Evolutionary conservation across 768 basidiomycete species (phyloP).

Genomic region (Xerocomus brunneocitrinus): DNA sequence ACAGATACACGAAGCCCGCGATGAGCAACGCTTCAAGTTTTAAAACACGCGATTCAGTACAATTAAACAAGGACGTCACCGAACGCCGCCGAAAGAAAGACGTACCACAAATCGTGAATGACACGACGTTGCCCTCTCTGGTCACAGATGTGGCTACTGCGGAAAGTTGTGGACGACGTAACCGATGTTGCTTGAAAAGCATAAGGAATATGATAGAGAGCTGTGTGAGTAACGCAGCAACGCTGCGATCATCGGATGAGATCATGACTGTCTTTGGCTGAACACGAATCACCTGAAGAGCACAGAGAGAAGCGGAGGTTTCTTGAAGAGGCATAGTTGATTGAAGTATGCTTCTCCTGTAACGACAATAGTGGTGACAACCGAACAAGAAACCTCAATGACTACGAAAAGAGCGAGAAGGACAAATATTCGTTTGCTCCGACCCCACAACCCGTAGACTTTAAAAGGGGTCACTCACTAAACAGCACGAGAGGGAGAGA

Average conservation of each 20-base stretch:
- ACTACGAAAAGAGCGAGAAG: constrained; percentile 4
- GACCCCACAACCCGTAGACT: constrained; percentile 7
- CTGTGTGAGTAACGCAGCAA: constrained; percentile 1
- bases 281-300: constrained; percentile 6
- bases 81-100: not conserved
- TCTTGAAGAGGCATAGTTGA: constrained; percentile 6
- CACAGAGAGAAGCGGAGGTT: not conserved
- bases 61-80: not conserved
- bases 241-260: not conserved
- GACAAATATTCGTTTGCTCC: constrained; percentile 1
- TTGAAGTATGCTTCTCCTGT: constrained; percentile 1
- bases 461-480: not conserved
- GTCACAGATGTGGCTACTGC: not conserved
- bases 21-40: not conserved
- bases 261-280: not conserved
- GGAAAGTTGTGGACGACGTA: not conserved
- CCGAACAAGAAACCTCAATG: not conserved
- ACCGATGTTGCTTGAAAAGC: constrained; percentile 1
- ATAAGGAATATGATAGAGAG: constrained; percentile 2
- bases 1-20: constrained; percentile 1
- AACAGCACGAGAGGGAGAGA: not conserved
- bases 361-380: not conserved
- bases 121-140: constrained; percentile 2
- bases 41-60: not conserved
- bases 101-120: constrained; percentile 2